These are phyloP conservation scores for Lecanicillium sp. DNA, from an alignment of 2,329 filamentous ascomycete species.

Conservation along the genomic window DNA sequence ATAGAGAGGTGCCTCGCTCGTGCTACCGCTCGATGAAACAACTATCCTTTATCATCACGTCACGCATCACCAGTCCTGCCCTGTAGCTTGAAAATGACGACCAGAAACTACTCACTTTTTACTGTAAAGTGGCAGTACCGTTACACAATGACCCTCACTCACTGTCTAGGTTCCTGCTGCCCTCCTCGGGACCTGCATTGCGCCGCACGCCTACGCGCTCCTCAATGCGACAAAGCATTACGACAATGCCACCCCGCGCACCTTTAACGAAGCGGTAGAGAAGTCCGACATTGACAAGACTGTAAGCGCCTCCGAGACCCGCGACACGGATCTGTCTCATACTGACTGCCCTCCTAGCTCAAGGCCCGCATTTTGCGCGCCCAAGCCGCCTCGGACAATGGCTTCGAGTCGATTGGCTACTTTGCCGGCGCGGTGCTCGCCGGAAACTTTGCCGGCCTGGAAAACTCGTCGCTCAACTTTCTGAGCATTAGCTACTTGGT, in stretches of 20 bases:
- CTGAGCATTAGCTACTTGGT: slow-evolving; percentile 28
- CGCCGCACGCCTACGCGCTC: background rate
- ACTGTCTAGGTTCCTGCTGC: background rate
- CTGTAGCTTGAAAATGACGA: background rate
- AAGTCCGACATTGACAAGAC: background rate
- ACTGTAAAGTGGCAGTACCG: background rate
- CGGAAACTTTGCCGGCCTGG: slow-evolving; percentile 30
- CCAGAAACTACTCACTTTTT: background rate
- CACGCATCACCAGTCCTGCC: background rate
- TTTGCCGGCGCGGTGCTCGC: slow-evolving; percentile 31
- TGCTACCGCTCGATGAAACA: no score
- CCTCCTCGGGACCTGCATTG: background rate
- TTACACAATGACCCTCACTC: background rate
- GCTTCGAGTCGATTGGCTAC: slow-evolving; percentile 29
- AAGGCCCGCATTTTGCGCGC: slow-evolving; percentile 47
- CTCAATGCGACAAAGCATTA: slow-evolving; percentile 1
- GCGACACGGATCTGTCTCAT: background rate
- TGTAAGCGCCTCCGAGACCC: background rate
- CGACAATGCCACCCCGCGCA: slow-evolving; percentile 4
- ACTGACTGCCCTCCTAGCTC: background rate
- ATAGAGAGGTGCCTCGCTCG: no score
- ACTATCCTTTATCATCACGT: no score
- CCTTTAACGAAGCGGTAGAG: slow-evolving; percentile 1
- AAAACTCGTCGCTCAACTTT: slow-evolving; percentile 26
- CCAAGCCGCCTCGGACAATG: slow-evolving; percentile 37